A percentile compares a stretch with the other conserved stretches of the same genome.
Conservation (phyloP, 768 basidiomycete genomes). For the Amanita rimosa region DNA sequence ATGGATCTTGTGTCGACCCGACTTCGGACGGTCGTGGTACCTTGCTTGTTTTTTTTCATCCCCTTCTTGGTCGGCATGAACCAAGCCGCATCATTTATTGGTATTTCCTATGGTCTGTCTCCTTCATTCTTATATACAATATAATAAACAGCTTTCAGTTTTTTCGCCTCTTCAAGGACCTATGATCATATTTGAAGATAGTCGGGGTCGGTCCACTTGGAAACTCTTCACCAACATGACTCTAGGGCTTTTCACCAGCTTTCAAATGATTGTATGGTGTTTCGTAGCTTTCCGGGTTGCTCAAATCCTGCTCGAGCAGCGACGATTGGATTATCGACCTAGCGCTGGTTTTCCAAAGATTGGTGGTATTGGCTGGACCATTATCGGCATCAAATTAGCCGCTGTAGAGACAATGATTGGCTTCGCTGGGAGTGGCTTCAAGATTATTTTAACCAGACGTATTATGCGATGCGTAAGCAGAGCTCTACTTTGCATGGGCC, state of each 20-base stretch:
- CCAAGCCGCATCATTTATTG: slow-evolving; percentile 55
- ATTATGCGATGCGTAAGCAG: slow-evolving; percentile 45
- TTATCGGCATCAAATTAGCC: slow-evolving; percentile 48
- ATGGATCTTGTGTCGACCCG: slow-evolving; percentile 39
- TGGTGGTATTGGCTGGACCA: slow-evolving; percentile 57
- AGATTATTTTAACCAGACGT: slow-evolving; percentile 40
- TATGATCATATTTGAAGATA: slow-evolving; percentile 30
- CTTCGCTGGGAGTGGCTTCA: slow-evolving; percentile 45
- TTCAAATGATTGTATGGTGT: slow-evolving; percentile 47
- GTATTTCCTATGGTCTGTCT: slow-evolving; percentile 44
- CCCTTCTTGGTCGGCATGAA: slow-evolving; percentile 44
- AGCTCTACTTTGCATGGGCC: slow-evolving; percentile 45
- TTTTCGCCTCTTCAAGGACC: background rate
- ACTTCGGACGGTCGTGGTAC: slow-evolving; percentile 30
- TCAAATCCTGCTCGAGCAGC: slow-evolving; percentile 37
- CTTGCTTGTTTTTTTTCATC: slow-evolving; percentile 39
- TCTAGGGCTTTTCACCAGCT: slow-evolving; percentile 44
- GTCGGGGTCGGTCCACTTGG: slow-evolving; percentile 30
- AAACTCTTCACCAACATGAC: slow-evolving; percentile 48
- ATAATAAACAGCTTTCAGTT: background rate
- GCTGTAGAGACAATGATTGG: slow-evolving; percentile 56
- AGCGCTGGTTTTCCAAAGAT: slow-evolving; percentile 37
- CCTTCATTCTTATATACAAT: background rate
- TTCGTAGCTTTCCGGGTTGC: slow-evolving; percentile 49
- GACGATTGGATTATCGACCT: slow-evolving; percentile 34